phyloP scores from a whole-genome alignment of 306 rosid species.

The Pterocarpus macrocarpus region DNA sequence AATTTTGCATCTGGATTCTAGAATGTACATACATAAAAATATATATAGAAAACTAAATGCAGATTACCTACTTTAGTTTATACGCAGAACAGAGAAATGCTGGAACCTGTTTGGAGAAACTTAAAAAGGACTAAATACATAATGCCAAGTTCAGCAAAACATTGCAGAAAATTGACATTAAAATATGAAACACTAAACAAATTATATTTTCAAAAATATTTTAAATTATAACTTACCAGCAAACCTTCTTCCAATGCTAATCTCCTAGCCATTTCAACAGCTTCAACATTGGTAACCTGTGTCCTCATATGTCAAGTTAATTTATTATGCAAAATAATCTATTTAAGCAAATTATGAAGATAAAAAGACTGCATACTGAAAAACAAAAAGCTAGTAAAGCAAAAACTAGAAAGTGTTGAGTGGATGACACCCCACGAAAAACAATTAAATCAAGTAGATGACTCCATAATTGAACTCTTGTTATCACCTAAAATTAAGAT shows the following conservation, averaged over 20 bases:
- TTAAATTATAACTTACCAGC: conserved; percentile 69
- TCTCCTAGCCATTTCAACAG: conserved; percentile 89
- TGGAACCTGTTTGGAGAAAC: background rate
- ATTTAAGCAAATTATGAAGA: conserved; percentile 10
- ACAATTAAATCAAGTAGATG: conserved; percentile 28
- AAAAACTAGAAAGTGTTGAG: conserved; percentile 28
- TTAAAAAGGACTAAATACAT: background rate
- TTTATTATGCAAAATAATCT: conserved; percentile 25
- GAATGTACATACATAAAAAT: conserved; percentile 9
- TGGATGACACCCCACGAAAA: conserved; percentile 12
- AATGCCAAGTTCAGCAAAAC: background rate
- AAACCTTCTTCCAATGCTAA: conserved; percentile 95
- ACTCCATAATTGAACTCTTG: conserved; percentile 28
- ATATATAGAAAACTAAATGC: conserved; percentile 24
- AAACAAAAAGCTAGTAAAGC: background rate
- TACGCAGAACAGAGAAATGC: conserved; percentile 18
- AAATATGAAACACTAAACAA: conserved; percentile 16
- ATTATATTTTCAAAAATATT: background rate
- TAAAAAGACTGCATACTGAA: conserved; percentile 29
- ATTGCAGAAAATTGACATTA: conserved; percentile 14
- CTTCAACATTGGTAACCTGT: conserved; percentile 85
- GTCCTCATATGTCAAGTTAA: conserved; percentile 28
- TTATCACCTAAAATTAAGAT: conserved; percentile 31
- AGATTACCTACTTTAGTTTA: conserved; percentile 24
- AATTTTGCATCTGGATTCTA: conserved; percentile 31